A percentile compares a stretch with the other conserved stretches of the same genome.
phyloP scores from a whole-genome alignment of 73 alveolate genomes.

The Paramecium tetraurelia region DNA sequence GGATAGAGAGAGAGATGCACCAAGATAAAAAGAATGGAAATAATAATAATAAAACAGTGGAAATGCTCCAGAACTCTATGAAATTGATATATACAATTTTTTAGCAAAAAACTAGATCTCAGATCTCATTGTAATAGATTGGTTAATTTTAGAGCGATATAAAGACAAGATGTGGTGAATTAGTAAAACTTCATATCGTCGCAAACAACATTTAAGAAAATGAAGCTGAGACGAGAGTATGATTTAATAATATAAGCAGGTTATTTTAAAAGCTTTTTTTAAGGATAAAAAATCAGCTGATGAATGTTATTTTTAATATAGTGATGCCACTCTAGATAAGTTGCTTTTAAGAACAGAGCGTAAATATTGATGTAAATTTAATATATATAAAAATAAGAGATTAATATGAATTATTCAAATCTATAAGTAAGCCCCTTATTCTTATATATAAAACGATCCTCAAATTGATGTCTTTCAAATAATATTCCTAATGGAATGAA shows the following conservation, averaged over 20 bases:
- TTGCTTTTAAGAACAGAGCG: background rate
- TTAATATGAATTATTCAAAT: background rate
- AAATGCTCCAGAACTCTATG: background rate
- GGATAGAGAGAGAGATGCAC: background rate
- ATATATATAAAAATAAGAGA: background rate
- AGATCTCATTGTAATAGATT: background rate
- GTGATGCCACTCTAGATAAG: slow-evolving; percentile 5
- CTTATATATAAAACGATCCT: background rate
- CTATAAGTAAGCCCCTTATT: background rate
- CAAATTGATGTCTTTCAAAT: background rate
- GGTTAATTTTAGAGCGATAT: background rate
- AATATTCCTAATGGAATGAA: background rate
- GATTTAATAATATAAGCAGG: background rate
- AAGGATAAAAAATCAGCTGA: background rate
- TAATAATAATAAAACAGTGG: background rate
- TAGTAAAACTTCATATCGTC: background rate
- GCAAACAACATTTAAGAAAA: background rate
- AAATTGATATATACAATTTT: background rate
- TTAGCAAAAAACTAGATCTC: slow-evolving; percentile 14
- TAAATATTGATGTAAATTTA: background rate
- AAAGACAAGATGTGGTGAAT: background rate
- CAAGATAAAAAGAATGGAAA: background rate
- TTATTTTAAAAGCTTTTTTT: background rate
- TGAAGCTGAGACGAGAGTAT: background rate
- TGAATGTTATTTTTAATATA: slow-evolving; percentile 4